Evolutionary conservation across 257 asterid genomes (phyloP).

Genomic region (Cynanchum wilfordii): DNA sequence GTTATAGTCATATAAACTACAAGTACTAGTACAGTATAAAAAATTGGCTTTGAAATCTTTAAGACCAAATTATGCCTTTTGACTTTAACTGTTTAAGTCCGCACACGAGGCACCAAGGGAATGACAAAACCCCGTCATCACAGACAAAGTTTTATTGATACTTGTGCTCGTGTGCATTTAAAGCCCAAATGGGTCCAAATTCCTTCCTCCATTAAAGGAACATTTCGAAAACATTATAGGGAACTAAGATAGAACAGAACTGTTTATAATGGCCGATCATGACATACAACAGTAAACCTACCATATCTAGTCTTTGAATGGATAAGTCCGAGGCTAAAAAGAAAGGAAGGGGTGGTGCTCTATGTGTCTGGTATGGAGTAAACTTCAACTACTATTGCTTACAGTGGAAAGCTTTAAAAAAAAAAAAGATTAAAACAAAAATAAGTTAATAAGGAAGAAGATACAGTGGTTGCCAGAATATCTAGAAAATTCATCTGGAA

Average conservation of each 20-base stretch:
- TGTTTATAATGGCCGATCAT: neutral
- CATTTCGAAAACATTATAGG: neutral
- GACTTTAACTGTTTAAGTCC: slow-evolving; percentile 34
- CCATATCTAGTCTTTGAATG: slow-evolving; percentile 23
- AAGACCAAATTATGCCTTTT: slow-evolving; percentile 24
- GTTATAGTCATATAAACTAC: neutral
- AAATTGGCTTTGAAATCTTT: slow-evolving; percentile 11
- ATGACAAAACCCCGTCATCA: slow-evolving; percentile 21
- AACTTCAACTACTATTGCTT: slow-evolving; percentile 3
- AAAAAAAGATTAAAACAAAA: neutral
- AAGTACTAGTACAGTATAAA: neutral
- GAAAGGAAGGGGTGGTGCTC: slow-evolving; percentile 45
- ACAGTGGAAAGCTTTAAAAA: neutral
- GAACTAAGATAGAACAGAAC: neutral
- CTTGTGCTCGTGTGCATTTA: slow-evolving; percentile 26
- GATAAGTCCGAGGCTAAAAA: slow-evolving; percentile 45
- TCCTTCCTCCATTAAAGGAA: neutral
- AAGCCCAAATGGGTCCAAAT: slow-evolving; percentile 17
- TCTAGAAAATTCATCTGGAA: slow-evolving; percentile 21
- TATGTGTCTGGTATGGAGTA: slow-evolving; percentile 30
- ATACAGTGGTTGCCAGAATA: slow-evolving; percentile 46
- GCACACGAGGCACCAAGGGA: slow-evolving; percentile 37
- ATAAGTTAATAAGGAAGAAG: slow-evolving; percentile 18
- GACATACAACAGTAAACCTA: slow-evolving; percentile 22
- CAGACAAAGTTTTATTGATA: slow-evolving; percentile 41